Conservation (phyloP, 2,329 filamentous ascomycete species). For the Chaetomium strumarium region DNA sequence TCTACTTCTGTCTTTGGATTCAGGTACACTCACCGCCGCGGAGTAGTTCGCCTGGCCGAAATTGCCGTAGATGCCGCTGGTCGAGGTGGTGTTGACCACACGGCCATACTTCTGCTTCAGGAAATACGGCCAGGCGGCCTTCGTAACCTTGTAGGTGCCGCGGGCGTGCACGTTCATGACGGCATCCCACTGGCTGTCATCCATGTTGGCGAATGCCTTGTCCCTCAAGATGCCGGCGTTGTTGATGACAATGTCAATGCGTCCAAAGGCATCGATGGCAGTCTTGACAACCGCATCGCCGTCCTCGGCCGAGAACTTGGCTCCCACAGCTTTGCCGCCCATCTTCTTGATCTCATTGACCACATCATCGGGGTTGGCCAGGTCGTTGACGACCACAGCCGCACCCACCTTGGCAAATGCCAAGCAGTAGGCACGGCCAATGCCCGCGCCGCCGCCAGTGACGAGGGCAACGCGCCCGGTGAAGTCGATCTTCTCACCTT, state of each 20-base stretch:
- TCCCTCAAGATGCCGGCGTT: conserved; percentile 96
- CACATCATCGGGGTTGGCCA: conserved; percentile 84
- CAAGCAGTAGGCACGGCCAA: conserved; percentile 84
- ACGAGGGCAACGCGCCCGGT: conserved; percentile 79
- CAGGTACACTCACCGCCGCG: conserved; percentile 60
- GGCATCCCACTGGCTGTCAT: conserved; percentile 85
- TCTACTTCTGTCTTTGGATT: not conserved
- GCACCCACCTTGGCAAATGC: conserved; percentile 77
- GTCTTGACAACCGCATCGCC: conserved; percentile 87
- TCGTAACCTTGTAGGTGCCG: conserved; percentile 93
- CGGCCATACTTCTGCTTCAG: conserved; percentile 98
- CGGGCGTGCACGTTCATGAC: conserved; percentile 89
- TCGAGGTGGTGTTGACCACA: conserved; percentile 93
- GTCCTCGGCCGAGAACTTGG: conserved; percentile 90
- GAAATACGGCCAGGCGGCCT: conserved; percentile 96
- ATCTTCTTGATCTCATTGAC: conserved; percentile 87
- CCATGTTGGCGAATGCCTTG: conserved; percentile 98
- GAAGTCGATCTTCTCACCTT: conserved; percentile 72
- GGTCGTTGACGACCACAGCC: conserved; percentile 88
- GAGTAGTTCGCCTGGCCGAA: conserved; percentile 98
- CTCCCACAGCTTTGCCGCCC: conserved; percentile 84
- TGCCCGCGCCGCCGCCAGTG: conserved; percentile 81
- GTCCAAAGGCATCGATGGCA: conserved; percentile 88
- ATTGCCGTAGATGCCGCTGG: conserved; percentile 97
- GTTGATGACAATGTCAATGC: conserved; percentile 93